Evolutionary conservation across 2,329 filamentous ascomycete species (phyloP), one percentile per base, ranked within the genome.

Genomic region (Epichloe uncinata): DNA sequence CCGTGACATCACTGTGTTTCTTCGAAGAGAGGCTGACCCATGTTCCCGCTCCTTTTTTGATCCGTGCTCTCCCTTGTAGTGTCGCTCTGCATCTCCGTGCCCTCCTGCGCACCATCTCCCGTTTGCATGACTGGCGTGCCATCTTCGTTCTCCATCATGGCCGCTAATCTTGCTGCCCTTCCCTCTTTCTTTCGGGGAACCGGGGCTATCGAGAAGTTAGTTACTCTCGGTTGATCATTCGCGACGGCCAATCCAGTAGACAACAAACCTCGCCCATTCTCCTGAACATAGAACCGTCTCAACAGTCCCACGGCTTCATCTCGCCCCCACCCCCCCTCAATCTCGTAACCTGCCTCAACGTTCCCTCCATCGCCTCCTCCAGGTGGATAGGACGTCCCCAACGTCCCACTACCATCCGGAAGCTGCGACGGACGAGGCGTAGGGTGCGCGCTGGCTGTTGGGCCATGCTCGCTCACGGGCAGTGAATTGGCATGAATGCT

Each of bases 251-350:
- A 37, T 42, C 36, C 34, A 26, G 18, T 26, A 42, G 30, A 61
- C 72, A 59, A 61, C 72, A 59, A 70, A 87, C 86, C 87, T 74
- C 93, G 86, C 55, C 87, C 88, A 67, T 98, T 98, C 68, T 98
- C 90, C 68, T 98, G 93, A 34, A 98, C 87, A 65, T 98, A 98
- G 67, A 98, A 98, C 52, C 91, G 82, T 55, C 94, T 78, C 56
- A 98, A 73, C 57, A 98, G 69, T 66, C 91, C 90, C 53, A 98
- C 94, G 4, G 93, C 91, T 62, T 97, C 91, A 61, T 95, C 87
- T 44, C 88, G 80, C 60, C 88, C 87, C 72, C 94, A 84, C 1
- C 90, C 38, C 90, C 38, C 90, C 88, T 89, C 84, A 50, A 88
- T 88, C 43, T 85, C 82, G 63, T 87, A 96, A 5, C 87, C 81